Evolutionary conservation across 805 yeast genomes (phyloP).

Genomic region (Wickerhamiella dianesei): DNA sequence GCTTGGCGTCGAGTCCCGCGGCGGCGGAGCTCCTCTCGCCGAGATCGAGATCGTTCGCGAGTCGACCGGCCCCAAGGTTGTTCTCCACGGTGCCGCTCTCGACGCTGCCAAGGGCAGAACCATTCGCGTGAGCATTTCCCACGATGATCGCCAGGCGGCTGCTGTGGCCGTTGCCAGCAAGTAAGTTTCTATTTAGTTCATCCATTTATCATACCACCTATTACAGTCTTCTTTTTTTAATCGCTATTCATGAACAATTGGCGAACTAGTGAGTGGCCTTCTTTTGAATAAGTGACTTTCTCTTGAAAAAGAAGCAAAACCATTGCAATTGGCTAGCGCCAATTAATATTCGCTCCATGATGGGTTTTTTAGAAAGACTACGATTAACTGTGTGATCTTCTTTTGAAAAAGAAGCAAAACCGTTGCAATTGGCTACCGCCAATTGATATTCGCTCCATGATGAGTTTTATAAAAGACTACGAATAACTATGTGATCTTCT

Average conservation of each 20-base stretch:
- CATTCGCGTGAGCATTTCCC: constrained; percentile 84
- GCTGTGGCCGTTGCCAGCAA: constrained; percentile 67
- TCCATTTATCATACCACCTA: neutral
- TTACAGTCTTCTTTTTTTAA: neutral
- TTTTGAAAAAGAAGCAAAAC: too few relatives aligned
- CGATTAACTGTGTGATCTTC: too few relatives aligned
- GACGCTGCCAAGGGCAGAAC: constrained; percentile 50
- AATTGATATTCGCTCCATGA: too few relatives aligned
- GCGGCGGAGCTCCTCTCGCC: constrained; percentile 88
- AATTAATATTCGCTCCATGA: too few relatives aligned
- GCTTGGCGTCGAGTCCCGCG: constrained; percentile 72
- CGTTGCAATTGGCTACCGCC: too few relatives aligned
- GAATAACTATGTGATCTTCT: too few relatives aligned
- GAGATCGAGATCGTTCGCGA: constrained; percentile 76
- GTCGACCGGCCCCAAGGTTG: constrained; percentile 74
- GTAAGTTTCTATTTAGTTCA: neutral
- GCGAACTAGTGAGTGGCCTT: too few relatives aligned
- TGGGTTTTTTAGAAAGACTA: too few relatives aligned
- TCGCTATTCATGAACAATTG: neutral
- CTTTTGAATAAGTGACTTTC: too few relatives aligned
- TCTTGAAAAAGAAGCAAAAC: too few relatives aligned
- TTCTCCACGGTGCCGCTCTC: constrained; percentile 62
- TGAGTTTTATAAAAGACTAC: too few relatives aligned
- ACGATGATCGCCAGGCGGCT: constrained; percentile 92
- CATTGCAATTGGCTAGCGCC: too few relatives aligned